phyloP scores from a whole-genome alignment of 192 early-diverging fungal species.

The Piromyces finnis region DNA sequence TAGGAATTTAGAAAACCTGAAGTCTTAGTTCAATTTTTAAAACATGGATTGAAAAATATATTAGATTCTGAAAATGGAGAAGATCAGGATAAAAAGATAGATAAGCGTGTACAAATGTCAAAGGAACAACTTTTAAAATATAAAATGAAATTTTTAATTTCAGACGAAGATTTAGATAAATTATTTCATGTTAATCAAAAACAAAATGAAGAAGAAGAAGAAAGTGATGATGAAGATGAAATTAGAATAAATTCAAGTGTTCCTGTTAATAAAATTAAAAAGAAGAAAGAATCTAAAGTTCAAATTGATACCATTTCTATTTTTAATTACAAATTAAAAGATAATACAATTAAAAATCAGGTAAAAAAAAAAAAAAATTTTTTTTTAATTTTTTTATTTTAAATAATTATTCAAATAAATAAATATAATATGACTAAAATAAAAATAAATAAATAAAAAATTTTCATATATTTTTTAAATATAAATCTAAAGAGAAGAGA shows the following conservation, averaged over 20 bases:
- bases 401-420: no score
- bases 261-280: background rate
- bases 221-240: background rate
- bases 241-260: background rate
- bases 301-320: background rate
- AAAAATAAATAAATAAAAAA: no score
- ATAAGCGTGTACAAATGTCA: background rate
- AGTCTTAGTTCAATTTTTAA: background rate
- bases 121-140: background rate
- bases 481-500: no score
- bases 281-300: background rate
- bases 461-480: no score
- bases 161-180: background rate
- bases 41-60: background rate
- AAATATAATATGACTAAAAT: no score
- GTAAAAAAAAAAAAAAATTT: background rate
- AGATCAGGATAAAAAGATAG: background rate
- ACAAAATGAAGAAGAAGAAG: no score
- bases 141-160: background rate
- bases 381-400: no score
- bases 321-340: background rate
- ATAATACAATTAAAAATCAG: background rate
- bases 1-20: background rate
- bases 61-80: background rate
- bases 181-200: background rate